Evolutionary conservation across 306 rosid species (phyloP), one percentile per base, ranked within the genome.

Genomic region (Rosa persica): DNA sequence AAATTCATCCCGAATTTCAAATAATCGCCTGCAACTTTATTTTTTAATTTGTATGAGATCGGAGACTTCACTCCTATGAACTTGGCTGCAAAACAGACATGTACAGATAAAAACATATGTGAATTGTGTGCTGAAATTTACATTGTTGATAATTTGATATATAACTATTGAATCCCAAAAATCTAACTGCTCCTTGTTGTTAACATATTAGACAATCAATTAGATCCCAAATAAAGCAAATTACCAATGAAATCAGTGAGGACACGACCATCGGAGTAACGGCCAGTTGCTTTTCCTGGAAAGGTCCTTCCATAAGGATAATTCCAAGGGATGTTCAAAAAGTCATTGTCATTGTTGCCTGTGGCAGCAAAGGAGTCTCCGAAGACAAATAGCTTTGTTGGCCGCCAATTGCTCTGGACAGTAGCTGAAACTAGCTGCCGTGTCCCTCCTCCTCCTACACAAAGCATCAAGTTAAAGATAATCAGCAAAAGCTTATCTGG

Each of bases 301-400:
- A 77, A 67, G 15, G 79, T 78, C 2, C 34, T 78, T 22, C 85
- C 85, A 47, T 82, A 78, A 5, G 85, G 85, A 43, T 34, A 27
- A 4, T 49, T 34, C 69, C 73, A 48, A 64, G 55, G 57, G 15
- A 13, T 2, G 72, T 40, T 5, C 4, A 54, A 2, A 22, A 25
- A 1, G 6, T 19, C 71, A 2, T n/a, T 25, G 38, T 1, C 2
- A 25, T 38, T 64, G 49, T 81, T 81, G 61, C 81, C 81, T 4
- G 85, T 81, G 51, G 55, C 85, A 54, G 72, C 78, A 10, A 47
- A 81, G 0, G 85, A 81, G 25, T 81, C 85, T 4, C 85, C 81
- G 4, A 81, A 76, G 27, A 76, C 78, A 55, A 76, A 76, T 22
- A 81, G 69, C 67, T 81, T 81, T 4, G 34, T 34, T 8, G 43